These are phyloP conservation scores for Solanum stenotomum DNA, from an alignment of 257 asterid genomes.

Conservation along the genomic window DNA sequence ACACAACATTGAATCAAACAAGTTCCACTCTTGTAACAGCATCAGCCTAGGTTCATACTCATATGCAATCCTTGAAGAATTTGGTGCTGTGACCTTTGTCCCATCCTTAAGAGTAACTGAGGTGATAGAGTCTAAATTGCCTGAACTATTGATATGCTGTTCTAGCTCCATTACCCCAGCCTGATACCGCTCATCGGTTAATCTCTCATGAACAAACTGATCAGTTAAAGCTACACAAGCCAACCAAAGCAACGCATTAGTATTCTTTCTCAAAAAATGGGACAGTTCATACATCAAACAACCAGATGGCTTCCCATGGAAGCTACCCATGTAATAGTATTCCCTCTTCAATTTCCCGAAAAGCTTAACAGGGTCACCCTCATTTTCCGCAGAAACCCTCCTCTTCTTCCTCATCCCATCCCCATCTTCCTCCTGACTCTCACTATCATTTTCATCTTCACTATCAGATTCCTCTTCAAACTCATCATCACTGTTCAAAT, in stretches of 20 bases:
- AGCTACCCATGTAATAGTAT: conserved; percentile 81
- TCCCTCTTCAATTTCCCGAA: conserved; percentile 64
- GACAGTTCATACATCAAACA: conserved; percentile 94
- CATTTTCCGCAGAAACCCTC: conserved; percentile 36
- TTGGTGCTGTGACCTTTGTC: conserved; percentile 77
- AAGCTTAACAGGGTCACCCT: conserved; percentile 54
- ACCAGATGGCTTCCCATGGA: conserved; percentile 95
- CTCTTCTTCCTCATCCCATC: conserved; percentile 53
- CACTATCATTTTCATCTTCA: conserved; percentile 58
- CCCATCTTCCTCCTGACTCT: conserved; percentile 38
- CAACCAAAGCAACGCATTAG: conserved; percentile 81
- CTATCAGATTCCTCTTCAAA: conserved; percentile 58
- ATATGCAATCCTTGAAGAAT: conserved; percentile 67
- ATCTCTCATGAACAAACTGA: conserved; percentile 88
- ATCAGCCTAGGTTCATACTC: conserved; percentile 85
- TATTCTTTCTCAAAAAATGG: conserved; percentile 65
- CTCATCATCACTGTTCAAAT: conserved; percentile 77
- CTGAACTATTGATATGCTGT: conserved; percentile 83
- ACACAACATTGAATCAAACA: conserved; percentile 93
- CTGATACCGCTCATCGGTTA: conserved; percentile 82
- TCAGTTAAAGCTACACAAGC: conserved; percentile 95
- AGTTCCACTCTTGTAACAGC: conserved; percentile 95
- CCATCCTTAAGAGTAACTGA: conserved; percentile 91
- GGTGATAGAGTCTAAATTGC: conserved; percentile 65
- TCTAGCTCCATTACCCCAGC: conserved; percentile 93